These are phyloP conservation scores for Magnolia kwangsiensis DNA, from an alignment of 164 flowering plant species.

Conservation along the genomic window DNA sequence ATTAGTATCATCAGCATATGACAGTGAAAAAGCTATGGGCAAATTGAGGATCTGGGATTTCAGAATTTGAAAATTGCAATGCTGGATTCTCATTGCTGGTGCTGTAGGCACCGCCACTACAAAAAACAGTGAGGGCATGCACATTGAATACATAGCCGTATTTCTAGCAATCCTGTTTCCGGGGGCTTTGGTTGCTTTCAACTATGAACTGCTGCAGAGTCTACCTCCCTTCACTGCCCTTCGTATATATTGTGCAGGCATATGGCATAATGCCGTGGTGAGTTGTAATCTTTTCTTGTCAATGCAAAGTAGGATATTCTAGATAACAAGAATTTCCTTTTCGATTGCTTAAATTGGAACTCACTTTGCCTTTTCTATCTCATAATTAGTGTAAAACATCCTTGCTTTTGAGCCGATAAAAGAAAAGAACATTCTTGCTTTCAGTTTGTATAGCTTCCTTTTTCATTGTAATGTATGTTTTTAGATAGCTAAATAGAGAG, in stretches of 20 bases:
- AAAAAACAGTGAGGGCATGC: slow-evolving; percentile 82
- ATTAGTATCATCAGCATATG: background rate
- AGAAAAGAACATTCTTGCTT: too few species aligned
- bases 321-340: background rate
- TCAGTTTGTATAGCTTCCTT: too few species aligned
- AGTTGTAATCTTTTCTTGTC: slow-evolving; percentile 19
- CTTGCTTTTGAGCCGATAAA: too few species aligned
- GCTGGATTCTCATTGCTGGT: slow-evolving; percentile 35
- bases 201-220: slow-evolving; percentile 49
- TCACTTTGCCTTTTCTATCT: too few species aligned
- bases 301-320: background rate
- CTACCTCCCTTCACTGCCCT: slow-evolving; percentile 50
- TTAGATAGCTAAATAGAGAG: too few species aligned
- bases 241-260: slow-evolving; percentile 89
- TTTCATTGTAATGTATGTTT: too few species aligned
- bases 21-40: background rate
- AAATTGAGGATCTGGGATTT: background rate
- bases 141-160: slow-evolving; percentile 71
- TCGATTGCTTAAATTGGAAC: background rate
- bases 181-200: slow-evolving; percentile 85
- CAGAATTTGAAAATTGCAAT: slow-evolving; percentile 11
- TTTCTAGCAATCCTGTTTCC: slow-evolving; percentile 76
- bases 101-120: slow-evolving; percentile 31
- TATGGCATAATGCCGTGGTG: slow-evolving; percentile 94
- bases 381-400: too few species aligned